Percentiles rank a stretch among this genome's conserved stretches.
These are phyloP conservation scores for Periconia sp. DNA, from an alignment of 2,329 filamentous ascomycete species.

Conservation along the genomic window DNA sequence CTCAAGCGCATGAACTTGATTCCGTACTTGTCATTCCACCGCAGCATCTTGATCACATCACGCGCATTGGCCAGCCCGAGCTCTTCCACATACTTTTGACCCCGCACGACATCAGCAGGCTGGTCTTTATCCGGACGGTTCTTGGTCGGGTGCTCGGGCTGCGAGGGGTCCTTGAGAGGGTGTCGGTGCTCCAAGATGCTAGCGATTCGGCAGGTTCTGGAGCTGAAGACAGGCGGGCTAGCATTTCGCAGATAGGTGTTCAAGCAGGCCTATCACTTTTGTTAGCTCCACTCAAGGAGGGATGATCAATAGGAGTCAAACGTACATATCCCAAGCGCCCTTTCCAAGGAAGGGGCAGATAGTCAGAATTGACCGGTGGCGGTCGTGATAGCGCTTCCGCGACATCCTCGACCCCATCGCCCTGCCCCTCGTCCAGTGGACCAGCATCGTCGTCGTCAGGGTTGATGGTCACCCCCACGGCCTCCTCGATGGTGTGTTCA, in stretches of 20 bases:
- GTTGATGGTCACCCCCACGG: constrained; percentile 37
- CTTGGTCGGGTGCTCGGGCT: constrained; percentile 79
- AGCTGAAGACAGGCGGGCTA: constrained; percentile 84
- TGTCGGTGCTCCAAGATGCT: constrained; percentile 89
- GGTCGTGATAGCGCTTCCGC: constrained; percentile 62
- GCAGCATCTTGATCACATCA: constrained; percentile 82
- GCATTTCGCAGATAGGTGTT: constrained; percentile 87
- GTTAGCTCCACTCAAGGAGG: constrained; percentile 18
- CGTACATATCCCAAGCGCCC: constrained; percentile 85
- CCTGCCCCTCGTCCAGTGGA: constrained; percentile 47
- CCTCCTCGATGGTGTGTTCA: constrained; percentile 16
- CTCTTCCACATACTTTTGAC: constrained; percentile 72
- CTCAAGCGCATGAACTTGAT: constrained; percentile 92
- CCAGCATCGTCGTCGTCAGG: constrained; percentile 50
- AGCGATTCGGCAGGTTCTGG: constrained; percentile 85
- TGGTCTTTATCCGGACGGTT: constrained; percentile 79
- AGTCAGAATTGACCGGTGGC: constrained; percentile 79
- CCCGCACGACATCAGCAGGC: constrained; percentile 66
- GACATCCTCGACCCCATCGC: constrained; percentile 57
- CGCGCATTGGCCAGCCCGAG: constrained; percentile 79
- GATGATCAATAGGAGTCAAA: constrained; percentile 16
- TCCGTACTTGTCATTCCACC: constrained; percentile 88
- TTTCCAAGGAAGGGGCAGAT: constrained; percentile 85
- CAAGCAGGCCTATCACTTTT: constrained; percentile 68
- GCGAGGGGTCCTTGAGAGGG: constrained; percentile 72